Conservation (phyloP, 148 eudicot species). For the Tetragonia tetragonoides region DNA sequence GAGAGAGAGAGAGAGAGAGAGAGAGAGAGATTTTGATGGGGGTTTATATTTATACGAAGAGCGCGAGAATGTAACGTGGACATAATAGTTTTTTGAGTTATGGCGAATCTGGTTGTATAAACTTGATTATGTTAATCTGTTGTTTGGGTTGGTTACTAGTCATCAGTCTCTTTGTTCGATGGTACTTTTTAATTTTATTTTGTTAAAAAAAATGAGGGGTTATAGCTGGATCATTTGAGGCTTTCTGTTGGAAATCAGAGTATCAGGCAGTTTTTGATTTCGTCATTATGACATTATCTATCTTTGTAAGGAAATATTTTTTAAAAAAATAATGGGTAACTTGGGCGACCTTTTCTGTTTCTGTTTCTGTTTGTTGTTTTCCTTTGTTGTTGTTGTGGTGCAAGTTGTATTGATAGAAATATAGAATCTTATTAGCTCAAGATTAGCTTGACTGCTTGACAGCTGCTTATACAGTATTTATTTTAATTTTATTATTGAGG, state of each 20-base stretch:
- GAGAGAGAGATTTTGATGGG: not conserved
- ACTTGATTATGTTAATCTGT: no score
- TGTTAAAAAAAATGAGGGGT: not conserved
- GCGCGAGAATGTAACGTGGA: conserved; percentile 21
- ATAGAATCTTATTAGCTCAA: conserved; percentile 17
- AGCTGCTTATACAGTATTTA: not conserved
- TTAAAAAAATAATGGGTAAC: not conserved
- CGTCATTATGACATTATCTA: conserved; percentile 16
- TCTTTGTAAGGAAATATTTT: not conserved
- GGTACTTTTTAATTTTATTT: not conserved
- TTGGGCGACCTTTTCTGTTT: conserved; percentile 4
- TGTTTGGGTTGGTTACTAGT: not conserved
- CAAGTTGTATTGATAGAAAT: not conserved
- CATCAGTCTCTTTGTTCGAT: conserved; percentile 6
- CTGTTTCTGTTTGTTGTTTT: not conserved
- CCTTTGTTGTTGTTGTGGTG: not conserved
- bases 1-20: not conserved
- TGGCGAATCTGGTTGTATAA: no score
- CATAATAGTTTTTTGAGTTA: conserved; percentile 4
- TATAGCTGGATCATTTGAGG: conserved; percentile 30
- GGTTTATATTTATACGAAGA: not conserved
- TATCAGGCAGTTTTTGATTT: conserved; percentile 21
- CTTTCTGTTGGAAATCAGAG: conserved; percentile 13
- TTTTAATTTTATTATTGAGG: not conserved
- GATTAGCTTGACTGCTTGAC: conserved; percentile 6